Evolutionary conservation across 2,329 filamentous ascomycete genomes (phyloP).

Genomic region (Colletotrichum noveboracense): DNA sequence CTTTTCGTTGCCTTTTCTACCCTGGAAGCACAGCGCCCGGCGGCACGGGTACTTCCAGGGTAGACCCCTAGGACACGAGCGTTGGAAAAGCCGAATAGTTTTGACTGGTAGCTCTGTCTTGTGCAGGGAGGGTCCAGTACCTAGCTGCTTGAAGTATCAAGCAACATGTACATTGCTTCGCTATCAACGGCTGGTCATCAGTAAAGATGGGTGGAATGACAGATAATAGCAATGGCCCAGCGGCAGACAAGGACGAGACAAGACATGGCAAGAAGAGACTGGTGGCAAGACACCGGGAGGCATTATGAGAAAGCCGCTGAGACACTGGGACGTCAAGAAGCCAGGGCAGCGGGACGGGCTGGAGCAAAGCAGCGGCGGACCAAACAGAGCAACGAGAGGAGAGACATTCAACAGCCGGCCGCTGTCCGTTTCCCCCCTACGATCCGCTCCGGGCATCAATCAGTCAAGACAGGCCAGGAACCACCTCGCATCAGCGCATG

Average conservation of each 20-base stretch:
- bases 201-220: not conserved
- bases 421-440: not conserved
- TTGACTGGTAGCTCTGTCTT: not conserved
- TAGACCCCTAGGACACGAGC: not conserved
- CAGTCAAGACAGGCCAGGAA: slow-evolving; percentile 1
- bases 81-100: not conserved
- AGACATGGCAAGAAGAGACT: not conserved
- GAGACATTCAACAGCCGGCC: not conserved
- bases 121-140: not conserved
- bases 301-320: not conserved
- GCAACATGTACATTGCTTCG: not conserved
- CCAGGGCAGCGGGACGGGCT: slow-evolving; percentile 2
- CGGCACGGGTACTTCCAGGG: not conserved
- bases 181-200: not conserved
- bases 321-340: not conserved
- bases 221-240: not conserved
- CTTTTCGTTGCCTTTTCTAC: not conserved
- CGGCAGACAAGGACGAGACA: not conserved
- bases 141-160: not conserved
- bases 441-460: not conserved
- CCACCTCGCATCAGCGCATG: slow-evolving; percentile 7
- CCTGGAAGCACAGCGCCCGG: not conserved
- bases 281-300: not conserved
- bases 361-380: not conserved
- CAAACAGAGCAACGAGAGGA: not conserved